A percentile compares a stretch with the other conserved stretches of the same genome.
Conservation (phyloP, 345 rosid species). For the Microthlaspi erraticum region DNA sequence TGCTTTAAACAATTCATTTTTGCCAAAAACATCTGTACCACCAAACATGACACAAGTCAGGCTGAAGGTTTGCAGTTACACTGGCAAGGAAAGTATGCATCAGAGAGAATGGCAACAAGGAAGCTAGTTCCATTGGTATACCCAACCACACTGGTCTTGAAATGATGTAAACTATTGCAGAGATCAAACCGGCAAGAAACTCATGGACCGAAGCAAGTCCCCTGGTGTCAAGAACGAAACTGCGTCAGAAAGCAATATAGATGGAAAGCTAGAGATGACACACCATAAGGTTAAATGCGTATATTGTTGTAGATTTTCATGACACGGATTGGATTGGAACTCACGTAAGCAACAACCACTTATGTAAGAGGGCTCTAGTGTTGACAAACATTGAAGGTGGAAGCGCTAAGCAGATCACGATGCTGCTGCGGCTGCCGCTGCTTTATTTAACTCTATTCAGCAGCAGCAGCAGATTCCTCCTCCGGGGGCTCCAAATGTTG, state of each 20-base stretch:
- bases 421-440: too few species aligned
- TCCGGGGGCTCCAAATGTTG: too few species aligned
- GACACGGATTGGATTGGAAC: slow-evolving; percentile 40
- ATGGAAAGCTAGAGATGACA: too few species aligned
- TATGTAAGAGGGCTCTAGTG: slow-evolving; percentile 60
- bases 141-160: slow-evolving; percentile 77
- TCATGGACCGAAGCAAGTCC: slow-evolving; percentile 66
- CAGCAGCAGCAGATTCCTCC: too few species aligned
- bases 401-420: slow-evolving; percentile 32
- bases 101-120: slow-evolving; percentile 65
- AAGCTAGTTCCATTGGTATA: slow-evolving; percentile 59
- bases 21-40: slow-evolving; percentile 2
- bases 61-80: slow-evolving; percentile 3
- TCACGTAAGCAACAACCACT: slow-evolving; percentile 77
- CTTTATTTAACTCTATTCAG: too few species aligned
- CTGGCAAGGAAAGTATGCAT: slow-evolving; percentile 62
- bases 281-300: not conserved
- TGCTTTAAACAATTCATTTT: not conserved
- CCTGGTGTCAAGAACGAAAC: slow-evolving; percentile 53
- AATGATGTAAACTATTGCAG: slow-evolving; percentile 54
- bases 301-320: not conserved
- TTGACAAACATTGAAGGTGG: slow-evolving; percentile 42
- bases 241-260: too few species aligned
- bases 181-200: slow-evolving; percentile 57
- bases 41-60: slow-evolving; percentile 13